These are phyloP conservation scores for Phytophthora pisi DNA, from an alignment of 352 stramenopile species.

Conservation along the genomic window DNA sequence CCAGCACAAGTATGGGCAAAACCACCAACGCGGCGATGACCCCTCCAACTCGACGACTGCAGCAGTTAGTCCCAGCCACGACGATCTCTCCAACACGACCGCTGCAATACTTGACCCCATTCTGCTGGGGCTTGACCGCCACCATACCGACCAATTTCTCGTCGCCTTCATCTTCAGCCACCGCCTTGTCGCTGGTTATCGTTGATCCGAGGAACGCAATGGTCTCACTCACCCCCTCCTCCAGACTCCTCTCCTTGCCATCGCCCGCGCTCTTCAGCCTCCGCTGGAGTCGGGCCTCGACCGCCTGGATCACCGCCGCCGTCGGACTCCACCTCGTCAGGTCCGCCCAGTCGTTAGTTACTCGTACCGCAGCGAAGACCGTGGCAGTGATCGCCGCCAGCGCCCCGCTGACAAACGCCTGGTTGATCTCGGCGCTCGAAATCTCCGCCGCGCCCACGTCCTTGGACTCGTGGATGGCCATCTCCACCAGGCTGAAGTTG, in stretches of 20 bases:
- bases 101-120: neutral
- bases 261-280: neutral
- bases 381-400: neutral
- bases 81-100: neutral
- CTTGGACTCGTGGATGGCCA: neutral
- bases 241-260: neutral
- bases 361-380: neutral
- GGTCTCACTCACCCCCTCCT: neutral
- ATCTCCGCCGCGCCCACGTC: neutral
- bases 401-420: neutral
- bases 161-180: neutral
- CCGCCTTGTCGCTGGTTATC: neutral
- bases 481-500: neutral
- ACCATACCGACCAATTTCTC: neutral
- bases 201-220: neutral
- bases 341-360: neutral
- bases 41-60: neutral
- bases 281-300: neutral
- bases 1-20: constrained; percentile 17
- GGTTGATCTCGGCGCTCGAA: neutral
- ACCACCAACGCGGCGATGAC: constrained; percentile 13
- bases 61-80: neutral
- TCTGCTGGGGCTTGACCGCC: neutral
- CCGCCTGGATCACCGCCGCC: neutral
- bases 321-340: neutral